Evolutionary conservation across 2,329 filamentous ascomycete genomes (phyloP).

Genomic region (Penicillium janthinellum): DNA sequence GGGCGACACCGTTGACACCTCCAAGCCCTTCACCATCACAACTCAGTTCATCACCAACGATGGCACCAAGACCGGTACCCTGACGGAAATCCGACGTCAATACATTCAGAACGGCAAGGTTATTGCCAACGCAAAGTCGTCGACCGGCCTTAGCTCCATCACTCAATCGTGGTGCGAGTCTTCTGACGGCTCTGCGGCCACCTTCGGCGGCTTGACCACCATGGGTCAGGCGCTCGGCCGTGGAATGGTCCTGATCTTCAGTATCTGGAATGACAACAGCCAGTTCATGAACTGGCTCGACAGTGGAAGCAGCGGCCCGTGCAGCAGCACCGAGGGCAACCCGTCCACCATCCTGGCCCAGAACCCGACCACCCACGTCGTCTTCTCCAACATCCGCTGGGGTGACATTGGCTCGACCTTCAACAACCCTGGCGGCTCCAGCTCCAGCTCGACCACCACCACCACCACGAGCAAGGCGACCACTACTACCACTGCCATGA

Average conservation of each 20-base stretch:
- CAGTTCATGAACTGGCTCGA: slow-evolving; percentile 1
- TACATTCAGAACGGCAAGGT: slow-evolving; percentile 65
- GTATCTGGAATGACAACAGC: slow-evolving; percentile 1
- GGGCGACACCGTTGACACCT: slow-evolving; percentile 60
- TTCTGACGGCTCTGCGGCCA: background rate
- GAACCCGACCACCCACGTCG: background rate
- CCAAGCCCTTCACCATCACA: slow-evolving; percentile 62
- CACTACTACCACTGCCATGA: background rate
- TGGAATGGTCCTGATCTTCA: slow-evolving; percentile 3
- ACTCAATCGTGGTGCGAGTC: slow-evolving; percentile 57
- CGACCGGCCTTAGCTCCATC: slow-evolving; percentile 54
- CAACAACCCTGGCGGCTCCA: background rate
- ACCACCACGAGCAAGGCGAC: background rate
- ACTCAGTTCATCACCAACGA: slow-evolving; percentile 64
- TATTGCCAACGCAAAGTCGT: slow-evolving; percentile 56
- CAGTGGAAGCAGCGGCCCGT: slow-evolving; percentile 2
- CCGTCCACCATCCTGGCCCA: background rate
- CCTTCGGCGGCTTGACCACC: slow-evolving; percentile 1
- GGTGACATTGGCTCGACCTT: slow-evolving; percentile 2
- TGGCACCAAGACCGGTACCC: slow-evolving; percentile 52
- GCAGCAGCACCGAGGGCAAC: slow-evolving; percentile 4
- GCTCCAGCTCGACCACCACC: background rate
- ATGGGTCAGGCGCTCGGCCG: slow-evolving; percentile 1
- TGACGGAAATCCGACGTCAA: slow-evolving; percentile 64
- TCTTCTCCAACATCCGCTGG: slow-evolving; percentile 3